A percentile compares a stretch with the other conserved stretches of the same genome.
Evolutionary conservation across 176 grass and related monocot species (phyloP).

Genomic region (Eragrostis curvula): DNA sequence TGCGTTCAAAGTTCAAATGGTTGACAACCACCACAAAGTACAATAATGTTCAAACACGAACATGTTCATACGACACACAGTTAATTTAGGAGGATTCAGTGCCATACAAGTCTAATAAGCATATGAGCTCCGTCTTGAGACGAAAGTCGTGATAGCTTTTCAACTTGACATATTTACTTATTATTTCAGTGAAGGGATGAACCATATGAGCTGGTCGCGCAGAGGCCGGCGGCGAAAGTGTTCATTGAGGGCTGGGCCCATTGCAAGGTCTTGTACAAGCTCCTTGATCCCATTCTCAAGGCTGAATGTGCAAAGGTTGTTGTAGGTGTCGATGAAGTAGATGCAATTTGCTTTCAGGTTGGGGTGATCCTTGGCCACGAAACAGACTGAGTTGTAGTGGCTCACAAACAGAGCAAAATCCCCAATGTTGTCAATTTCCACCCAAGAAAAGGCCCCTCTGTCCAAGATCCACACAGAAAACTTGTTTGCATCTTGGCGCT

Average conservation of each 20-base stretch:
- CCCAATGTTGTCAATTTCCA: constrained; percentile 20
- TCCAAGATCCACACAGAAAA: constrained; percentile 48
- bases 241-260: neutral
- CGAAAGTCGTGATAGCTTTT: neutral
- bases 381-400: constrained; percentile 47
- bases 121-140: neutral
- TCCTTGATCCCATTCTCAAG: constrained; percentile 53
- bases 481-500: constrained; percentile 26
- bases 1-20: constrained; percentile 13
- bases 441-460: constrained; percentile 32
- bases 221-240: neutral
- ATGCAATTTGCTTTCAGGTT: constrained; percentile 55
- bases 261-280: constrained; percentile 28
- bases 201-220: constrained; percentile 30
- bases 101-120: neutral
- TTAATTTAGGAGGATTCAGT: neutral
- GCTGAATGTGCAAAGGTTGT: constrained; percentile 45
- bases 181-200: constrained; percentile 50
- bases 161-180: constrained; percentile 5
- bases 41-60: neutral
- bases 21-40: neutral
- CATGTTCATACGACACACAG: neutral
- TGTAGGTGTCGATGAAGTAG: constrained; percentile 54
- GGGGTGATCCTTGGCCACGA: constrained; percentile 22
- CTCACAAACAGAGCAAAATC: constrained; percentile 40